A percentile compares a stretch with the other conserved stretches of the same genome.
These are phyloP conservation scores for Combretum micranthum DNA, from an alignment of 345 rosid species.

Conservation along the genomic window DNA sequence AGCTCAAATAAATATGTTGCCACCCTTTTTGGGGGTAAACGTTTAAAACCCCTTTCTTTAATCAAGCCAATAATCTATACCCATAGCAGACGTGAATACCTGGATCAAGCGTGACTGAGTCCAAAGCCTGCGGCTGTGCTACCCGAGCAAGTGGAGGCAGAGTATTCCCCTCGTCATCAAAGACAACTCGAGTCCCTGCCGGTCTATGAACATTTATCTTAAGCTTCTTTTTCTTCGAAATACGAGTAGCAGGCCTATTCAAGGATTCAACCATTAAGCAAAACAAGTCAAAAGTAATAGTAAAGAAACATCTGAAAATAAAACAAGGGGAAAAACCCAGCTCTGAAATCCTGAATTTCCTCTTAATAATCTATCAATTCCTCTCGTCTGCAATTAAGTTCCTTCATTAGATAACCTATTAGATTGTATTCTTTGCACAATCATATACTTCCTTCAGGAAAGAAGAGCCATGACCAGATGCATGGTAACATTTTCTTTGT, in stretches of 20 bases:
- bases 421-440: too few relatives aligned
- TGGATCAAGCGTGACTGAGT: slow-evolving; percentile 45
- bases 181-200: slow-evolving; percentile 63
- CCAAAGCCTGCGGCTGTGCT: slow-evolving; percentile 41
- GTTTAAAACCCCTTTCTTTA: background rate
- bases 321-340: too few relatives aligned
- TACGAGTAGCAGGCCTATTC: slow-evolving; percentile 57
- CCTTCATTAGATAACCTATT: too few relatives aligned
- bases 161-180: slow-evolving; percentile 80
- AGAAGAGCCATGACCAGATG: too few relatives aligned
- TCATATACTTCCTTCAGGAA: too few relatives aligned
- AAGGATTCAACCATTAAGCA: slow-evolving; percentile 7
- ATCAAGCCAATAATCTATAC: background rate
- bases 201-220: slow-evolving; percentile 85
- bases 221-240: slow-evolving; percentile 77
- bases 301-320: too few relatives aligned
- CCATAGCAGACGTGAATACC: slow-evolving; percentile 30
- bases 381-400: too few relatives aligned
- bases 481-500: too few relatives aligned
- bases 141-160: slow-evolving; percentile 74
- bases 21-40: background rate
- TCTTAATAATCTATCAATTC: too few relatives aligned
- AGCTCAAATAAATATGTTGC: background rate
- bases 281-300: background rate
- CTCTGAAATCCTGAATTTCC: too few relatives aligned